Conservation (phyloP, 345 rosid genomes). For the Eutrema yunnanense region DNA sequence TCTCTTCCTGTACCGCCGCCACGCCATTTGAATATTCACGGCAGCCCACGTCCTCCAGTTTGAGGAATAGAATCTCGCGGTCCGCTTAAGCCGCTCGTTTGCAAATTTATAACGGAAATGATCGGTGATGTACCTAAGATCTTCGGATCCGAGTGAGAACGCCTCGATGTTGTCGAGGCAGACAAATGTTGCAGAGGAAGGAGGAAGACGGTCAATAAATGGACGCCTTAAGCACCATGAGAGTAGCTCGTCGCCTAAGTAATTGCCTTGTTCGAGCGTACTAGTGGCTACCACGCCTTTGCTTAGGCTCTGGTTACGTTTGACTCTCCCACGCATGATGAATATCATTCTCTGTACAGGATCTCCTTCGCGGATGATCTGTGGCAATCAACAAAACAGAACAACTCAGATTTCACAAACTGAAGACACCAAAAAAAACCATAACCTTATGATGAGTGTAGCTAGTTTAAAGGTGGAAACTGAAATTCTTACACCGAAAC, state of each 20-base stretch:
- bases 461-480: not conserved
- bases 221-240: slow-evolving; percentile 96
- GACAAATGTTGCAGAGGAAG: slow-evolving; percentile 78
- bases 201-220: slow-evolving; percentile 72
- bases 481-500: not conserved
- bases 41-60: slow-evolving; percentile 98
- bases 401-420: not conserved
- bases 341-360: slow-evolving; percentile 81
- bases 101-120: slow-evolving; percentile 83
- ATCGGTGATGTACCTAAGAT: slow-evolving; percentile 74
- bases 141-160: slow-evolving; percentile 49
- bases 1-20: slow-evolving; percentile 66
- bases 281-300: slow-evolving; percentile 68
- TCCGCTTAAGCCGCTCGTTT: slow-evolving; percentile 66
- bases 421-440: not conserved
- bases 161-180: slow-evolving; percentile 61
- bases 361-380: slow-evolving; percentile 95
- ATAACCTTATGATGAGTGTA: not conserved
- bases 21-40: slow-evolving; percentile 70
- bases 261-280: slow-evolving; percentile 68
- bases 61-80: slow-evolving; percentile 81
- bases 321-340: slow-evolving; percentile 51
- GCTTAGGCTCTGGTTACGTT: slow-evolving; percentile 64
- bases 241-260: slow-evolving; percentile 84
- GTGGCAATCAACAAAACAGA: not conserved